Percentiles rank a stretch among this genome's conserved stretches.
phyloP scores from a whole-genome alignment of 306 rosid species.

The peach (Prunus persica) region Prunus_persica_NCBIv2 NC_034016.1:14901001-14901500 shows the following conservation, averaged over 20 bases:
- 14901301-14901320: conserved; percentile 74
- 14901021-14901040: background rate
- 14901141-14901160: conserved; percentile 93
- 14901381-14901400: background rate
- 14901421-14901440: conserved; percentile 1
- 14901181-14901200: background rate
- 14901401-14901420: conserved; percentile 7
- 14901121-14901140: conserved; percentile 78
- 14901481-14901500: background rate
- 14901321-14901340: conserved; percentile 89
- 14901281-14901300: conserved; percentile 96
- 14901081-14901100: conserved; percentile 65
- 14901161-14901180: conserved; percentile 38
- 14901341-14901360: conserved; percentile 93
- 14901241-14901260: background rate
- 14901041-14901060: background rate
- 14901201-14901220: background rate
- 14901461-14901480: background rate
- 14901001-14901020: background rate
- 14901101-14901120: conserved; percentile 68
- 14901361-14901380: conserved; percentile 60
- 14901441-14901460: background rate
- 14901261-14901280: conserved; percentile 20
- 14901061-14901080: conserved; percentile 52
- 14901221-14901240: too few relatives aligned